Conservation (phyloP, 2,329 filamentous ascomycete species). For the Colletotrichum limetticola region DNA sequence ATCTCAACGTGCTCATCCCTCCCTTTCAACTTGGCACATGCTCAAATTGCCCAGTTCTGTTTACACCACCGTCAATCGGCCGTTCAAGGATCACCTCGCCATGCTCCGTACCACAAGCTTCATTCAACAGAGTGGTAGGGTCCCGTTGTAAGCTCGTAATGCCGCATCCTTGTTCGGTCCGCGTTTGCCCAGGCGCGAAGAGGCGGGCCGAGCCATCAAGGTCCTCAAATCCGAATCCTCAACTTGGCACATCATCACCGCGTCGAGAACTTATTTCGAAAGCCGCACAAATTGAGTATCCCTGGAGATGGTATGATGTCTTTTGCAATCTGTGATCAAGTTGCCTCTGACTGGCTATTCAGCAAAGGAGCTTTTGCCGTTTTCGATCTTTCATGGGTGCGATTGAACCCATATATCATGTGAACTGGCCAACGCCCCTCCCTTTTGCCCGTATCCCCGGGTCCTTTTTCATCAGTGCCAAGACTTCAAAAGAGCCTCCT, state of each 20-base stretch:
- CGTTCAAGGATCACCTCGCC: neutral
- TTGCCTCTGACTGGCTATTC: neutral
- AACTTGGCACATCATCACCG: neutral
- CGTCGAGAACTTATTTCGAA: neutral
- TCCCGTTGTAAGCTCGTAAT: neutral
- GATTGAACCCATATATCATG: neutral
- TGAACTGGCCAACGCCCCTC: neutral
- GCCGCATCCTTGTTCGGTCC: neutral
- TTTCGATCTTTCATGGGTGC: neutral
- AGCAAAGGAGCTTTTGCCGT: neutral
- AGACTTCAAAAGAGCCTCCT: neutral
- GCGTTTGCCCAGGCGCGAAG: conserved; percentile 15
- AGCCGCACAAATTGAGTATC: neutral
- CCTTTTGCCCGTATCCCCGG: neutral
- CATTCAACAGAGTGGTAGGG: neutral
- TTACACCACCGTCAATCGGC: neutral
- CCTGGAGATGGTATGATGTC: neutral
- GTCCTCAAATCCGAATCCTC: conserved; percentile 1
- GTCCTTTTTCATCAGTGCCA: neutral
- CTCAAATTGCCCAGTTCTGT: neutral
- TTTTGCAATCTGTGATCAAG: neutral
- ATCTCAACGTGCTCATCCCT: conserved; percentile 5
- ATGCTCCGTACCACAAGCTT: neutral
- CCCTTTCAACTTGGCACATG: neutral
- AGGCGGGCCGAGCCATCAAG: conserved; percentile 33